Evolutionary conservation across 306 rosid genomes (phyloP).

Genomic region (Oemleria cerasiformis): DNA sequence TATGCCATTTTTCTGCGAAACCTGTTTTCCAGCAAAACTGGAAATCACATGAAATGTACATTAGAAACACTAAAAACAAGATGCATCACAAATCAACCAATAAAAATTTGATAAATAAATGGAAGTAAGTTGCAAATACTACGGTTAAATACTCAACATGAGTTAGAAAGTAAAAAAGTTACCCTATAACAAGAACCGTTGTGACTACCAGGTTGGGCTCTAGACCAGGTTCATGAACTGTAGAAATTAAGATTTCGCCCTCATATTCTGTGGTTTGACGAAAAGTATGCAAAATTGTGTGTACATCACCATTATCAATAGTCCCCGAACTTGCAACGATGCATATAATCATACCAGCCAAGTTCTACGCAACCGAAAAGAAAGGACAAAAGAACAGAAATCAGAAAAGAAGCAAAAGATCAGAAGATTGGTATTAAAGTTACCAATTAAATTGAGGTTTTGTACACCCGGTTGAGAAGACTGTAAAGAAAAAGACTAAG

Average conservation of each 20-base stretch:
- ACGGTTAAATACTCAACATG: neutral
- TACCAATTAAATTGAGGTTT: neutral
- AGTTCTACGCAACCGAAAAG: constrained; percentile 43
- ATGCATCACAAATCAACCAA: neutral
- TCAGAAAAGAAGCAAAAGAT: neutral
- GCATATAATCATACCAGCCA: constrained; percentile 67
- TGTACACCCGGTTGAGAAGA: neutral
- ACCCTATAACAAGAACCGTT: constrained; percentile 74
- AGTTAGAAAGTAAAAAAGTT: constrained; percentile 24
- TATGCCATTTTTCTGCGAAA: constrained; percentile 54
- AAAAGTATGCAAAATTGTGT: constrained; percentile 50
- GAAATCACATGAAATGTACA: constrained; percentile 28
- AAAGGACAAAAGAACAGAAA: neutral
- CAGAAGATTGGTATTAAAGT: neutral
- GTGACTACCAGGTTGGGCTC: constrained; percentile 78
- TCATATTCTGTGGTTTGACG: constrained; percentile 61
- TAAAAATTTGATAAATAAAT: neutral
- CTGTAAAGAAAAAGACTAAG: neutral
- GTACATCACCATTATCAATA: constrained; percentile 39
- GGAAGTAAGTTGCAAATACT: neutral
- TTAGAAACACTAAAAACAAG: constrained; percentile 10
- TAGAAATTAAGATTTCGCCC: constrained; percentile 55
- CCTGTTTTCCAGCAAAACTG: constrained; percentile 40
- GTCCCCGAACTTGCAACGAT: constrained; percentile 58
- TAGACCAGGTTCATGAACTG: constrained; percentile 56